phyloP scores from a whole-genome alignment of 345 rosid species.

The Gynandropsis gynandra region DNA sequence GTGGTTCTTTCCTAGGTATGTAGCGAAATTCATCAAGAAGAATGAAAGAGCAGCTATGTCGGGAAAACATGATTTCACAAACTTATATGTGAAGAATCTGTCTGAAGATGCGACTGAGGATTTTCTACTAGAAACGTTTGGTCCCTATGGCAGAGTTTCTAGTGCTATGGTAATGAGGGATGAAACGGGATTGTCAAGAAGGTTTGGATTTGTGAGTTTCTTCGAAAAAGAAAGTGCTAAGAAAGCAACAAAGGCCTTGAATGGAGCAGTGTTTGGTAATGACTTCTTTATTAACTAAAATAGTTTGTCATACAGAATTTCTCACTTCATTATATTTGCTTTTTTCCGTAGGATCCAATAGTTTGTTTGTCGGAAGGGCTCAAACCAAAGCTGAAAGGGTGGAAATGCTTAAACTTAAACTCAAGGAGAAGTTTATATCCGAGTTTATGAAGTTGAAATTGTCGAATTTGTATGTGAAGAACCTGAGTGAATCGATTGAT shows the following conservation, averaged over 20 bases:
- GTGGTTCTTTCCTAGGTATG: conserved; percentile 28
- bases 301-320: no score
- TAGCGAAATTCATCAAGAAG: conserved; percentile 43
- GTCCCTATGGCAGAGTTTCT: conserved; percentile 38
- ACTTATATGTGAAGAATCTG: conserved; percentile 63
- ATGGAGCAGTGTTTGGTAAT: conserved; percentile 33
- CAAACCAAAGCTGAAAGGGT: conserved; percentile 48
- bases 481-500: conserved; percentile 34
- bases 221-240: conserved; percentile 37
- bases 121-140: conserved; percentile 49
- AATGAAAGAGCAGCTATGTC: conserved; percentile 31
- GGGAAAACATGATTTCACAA: conserved; percentile 35
- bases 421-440: conserved; percentile 14
- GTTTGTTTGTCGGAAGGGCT: conserved; percentile 49
- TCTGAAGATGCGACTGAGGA: conserved; percentile 38
- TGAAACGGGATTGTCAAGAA: conserved; percentile 40
- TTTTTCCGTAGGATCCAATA: no score
- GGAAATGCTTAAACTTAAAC: conserved; percentile 23
- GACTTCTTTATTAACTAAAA: conserved; percentile 3
- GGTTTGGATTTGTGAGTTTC: conserved; percentile 62
- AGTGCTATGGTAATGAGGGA: conserved; percentile 45
- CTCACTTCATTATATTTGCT: no score
- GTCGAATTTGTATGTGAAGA: conserved; percentile 57
- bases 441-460: conserved; percentile 10
- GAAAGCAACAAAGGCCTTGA: conserved; percentile 38